Evolutionary conservation across 2,329 filamentous ascomycete genomes (phyloP).

Genomic region (Trichoderma cornu-damae): DNA sequence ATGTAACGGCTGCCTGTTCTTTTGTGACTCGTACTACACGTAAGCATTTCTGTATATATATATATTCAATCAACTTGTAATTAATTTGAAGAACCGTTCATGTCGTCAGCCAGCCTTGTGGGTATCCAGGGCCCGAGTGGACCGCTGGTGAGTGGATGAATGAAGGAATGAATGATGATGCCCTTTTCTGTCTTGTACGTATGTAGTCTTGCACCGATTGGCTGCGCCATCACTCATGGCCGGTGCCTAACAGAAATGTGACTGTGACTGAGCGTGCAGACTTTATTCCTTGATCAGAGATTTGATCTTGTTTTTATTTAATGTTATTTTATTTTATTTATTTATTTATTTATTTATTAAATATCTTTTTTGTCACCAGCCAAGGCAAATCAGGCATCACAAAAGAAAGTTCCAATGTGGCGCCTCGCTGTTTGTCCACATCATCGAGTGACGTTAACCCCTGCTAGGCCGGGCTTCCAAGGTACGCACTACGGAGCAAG

Average conservation of each 20-base stretch:
- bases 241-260: background rate
- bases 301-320: no score
- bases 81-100: background rate
- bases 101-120: background rate
- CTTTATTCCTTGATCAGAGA: background rate
- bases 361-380: no score
- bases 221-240: background rate
- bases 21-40: background rate
- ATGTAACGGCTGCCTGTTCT: background rate
- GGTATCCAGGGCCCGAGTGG: background rate
- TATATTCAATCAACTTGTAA: background rate
- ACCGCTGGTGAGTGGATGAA: background rate
- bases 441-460: constrained; percentile 21
- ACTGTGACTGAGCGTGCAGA: background rate
- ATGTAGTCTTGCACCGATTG: constrained; percentile 1
- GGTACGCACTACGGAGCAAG: no score
- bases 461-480: constrained; percentile 16
- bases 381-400: background rate
- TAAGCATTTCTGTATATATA: background rate
- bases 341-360: background rate
- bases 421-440: constrained; percentile 17
- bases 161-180: background rate
- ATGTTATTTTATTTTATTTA: no score
- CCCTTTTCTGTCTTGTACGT: background rate
- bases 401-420: constrained; percentile 4